Conservation (phyloP, 2,329 filamentous ascomycete genomes). For the Teratosphaeriaceae sp. region DNA sequence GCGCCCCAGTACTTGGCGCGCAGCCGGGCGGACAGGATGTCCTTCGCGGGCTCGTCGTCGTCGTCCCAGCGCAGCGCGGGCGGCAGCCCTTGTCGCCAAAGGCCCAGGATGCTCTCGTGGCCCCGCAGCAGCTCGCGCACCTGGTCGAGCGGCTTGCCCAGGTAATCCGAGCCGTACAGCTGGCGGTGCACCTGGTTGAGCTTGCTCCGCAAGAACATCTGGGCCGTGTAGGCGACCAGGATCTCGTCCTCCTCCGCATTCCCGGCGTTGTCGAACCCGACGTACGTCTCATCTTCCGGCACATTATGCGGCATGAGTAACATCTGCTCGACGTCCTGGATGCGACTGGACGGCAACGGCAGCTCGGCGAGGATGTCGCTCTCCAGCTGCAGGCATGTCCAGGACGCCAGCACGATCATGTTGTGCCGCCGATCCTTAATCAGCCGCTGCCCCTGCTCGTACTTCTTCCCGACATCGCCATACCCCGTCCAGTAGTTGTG, state of each 20-base stretch:
- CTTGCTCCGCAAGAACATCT: slow-evolving; percentile 53
- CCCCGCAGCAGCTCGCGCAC: slow-evolving; percentile 25
- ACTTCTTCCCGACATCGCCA: slow-evolving; percentile 31
- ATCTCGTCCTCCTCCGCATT: slow-evolving; percentile 31
- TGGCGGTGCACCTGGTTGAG: slow-evolving; percentile 51
- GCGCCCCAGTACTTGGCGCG: slow-evolving; percentile 95
- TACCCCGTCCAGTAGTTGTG: slow-evolving; percentile 26
- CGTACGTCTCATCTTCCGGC: slow-evolving; percentile 23
- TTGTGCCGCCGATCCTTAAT: slow-evolving; percentile 31
- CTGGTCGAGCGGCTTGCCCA: slow-evolving; percentile 14
- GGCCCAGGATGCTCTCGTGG: slow-evolving; percentile 36
- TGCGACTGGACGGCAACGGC: slow-evolving; percentile 52
- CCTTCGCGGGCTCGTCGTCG: slow-evolving; percentile 60
- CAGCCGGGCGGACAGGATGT: slow-evolving; percentile 77
- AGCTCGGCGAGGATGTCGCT: slow-evolving; percentile 92
- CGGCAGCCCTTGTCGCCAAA: slow-evolving; percentile 49
- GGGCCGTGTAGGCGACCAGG: slow-evolving; percentile 55
- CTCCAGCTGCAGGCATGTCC: slow-evolving; percentile 90
- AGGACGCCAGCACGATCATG: slow-evolving; percentile 62
- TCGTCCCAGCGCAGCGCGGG: slow-evolving; percentile 56
- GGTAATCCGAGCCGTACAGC: slow-evolving; percentile 40
- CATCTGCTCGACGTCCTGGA: slow-evolving; percentile 50
- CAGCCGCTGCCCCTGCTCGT: slow-evolving; percentile 18
- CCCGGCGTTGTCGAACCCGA: slow-evolving; percentile 16
- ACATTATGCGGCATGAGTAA: slow-evolving; percentile 63